Evolutionary conservation across 2,329 filamentous ascomycete genomes (phyloP), one percentile per base, ranked within the genome.

Genomic region (Hortaea sp.): DNA sequence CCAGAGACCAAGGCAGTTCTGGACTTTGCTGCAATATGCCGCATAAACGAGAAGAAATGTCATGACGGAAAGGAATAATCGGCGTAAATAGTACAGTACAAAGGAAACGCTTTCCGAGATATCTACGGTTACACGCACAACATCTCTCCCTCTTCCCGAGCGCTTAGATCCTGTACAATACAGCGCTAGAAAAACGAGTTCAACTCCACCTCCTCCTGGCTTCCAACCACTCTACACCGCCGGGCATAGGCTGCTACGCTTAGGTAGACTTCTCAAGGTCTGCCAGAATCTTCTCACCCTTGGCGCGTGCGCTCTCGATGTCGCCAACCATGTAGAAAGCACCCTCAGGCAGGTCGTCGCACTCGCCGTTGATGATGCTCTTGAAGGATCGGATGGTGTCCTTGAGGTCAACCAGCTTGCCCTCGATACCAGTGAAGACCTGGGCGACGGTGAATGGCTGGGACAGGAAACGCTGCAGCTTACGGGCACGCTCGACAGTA

Each of bases 201-300:
- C 20, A 41, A 27, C 5, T 20, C 42, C 29, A 5, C 29, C 37
- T 32, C 37, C 46, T 41, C 50, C 45, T 53, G 53, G 20, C 20
- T 20, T 20, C 20, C 20, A 20, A 20, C 20, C 20, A 20, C 20
- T 20, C 20, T 20, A 20, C 20, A 20, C 20, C 20, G 20, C 20
- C 20, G 4, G 20, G 20, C 20, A 20, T 20, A 4, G 20, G 20
- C 20, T 20, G 20, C 20, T 20, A n/a, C 32, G 9, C 32, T 35
- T 35, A 35, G n/a, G 32, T 35, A 40, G 53, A 57, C 58, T 65
- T 65, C 60, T 92, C 86, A 63, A 97, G 79, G 64, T 97, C 92
- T 63, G 92, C 89, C 69, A 98, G 77, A 79, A 98, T 97, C 88
- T 97, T 95, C 83, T 95, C 89, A 77, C 90, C 92, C 88, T 98